phyloP scores from a whole-genome alignment of 2,329 filamentous ascomycete genomes.

The Cytospora chrysosperma region DNA sequence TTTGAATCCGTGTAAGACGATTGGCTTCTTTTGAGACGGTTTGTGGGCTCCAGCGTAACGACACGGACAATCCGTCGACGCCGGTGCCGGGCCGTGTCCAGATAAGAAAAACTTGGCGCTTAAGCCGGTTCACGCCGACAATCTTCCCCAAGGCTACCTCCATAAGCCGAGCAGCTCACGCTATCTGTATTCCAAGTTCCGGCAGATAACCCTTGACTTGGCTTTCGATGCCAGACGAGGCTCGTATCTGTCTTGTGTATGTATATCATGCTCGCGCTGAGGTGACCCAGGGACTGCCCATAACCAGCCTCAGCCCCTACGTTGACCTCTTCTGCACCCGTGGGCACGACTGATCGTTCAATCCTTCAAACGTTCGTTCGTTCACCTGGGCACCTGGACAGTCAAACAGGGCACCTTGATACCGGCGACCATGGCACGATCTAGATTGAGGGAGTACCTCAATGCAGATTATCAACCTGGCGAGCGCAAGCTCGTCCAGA shows the following conservation, averaged over 20 bases:
- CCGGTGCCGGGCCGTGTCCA: constrained; percentile 1
- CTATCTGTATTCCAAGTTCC: not conserved
- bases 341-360: too few species aligned
- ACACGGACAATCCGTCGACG: too few species aligned
- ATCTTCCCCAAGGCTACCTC: not conserved
- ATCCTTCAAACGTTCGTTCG: too few species aligned
- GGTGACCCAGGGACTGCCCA: not conserved
- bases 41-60: not conserved
- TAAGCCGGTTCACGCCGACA: not conserved
- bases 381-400: too few species aligned
- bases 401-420: not conserved
- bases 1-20: constrained; percentile 8
- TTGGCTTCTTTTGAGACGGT: not conserved
- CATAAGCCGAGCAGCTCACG: not conserved
- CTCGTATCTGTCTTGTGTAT: not conserved
- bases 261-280: not conserved
- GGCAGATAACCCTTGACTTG: not conserved
- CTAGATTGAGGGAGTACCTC: constrained; percentile 36
- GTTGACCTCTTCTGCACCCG: too few species aligned
- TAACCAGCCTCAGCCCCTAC: not conserved
- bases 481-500: constrained; percentile 47
- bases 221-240: not conserved
- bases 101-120: constrained; percentile 10
- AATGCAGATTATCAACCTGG: constrained; percentile 36
- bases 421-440: not conserved